A percentile compares a stretch with the other conserved stretches of the same genome.
These are phyloP conservation scores for Candida albicans DNA, from an alignment of 1,139 yeast species.

Conservation along the genomic window DNA sequence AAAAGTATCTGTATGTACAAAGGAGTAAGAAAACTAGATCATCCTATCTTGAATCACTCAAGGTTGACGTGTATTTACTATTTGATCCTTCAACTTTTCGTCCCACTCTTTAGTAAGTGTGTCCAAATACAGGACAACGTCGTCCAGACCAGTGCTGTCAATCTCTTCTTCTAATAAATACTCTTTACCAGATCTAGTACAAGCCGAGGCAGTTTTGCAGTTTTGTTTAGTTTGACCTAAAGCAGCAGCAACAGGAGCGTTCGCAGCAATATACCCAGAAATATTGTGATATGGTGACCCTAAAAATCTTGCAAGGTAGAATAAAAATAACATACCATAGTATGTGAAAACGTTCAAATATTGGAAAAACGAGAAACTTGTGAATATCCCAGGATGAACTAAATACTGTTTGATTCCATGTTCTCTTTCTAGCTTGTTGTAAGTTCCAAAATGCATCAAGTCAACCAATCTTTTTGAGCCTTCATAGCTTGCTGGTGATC, in stretches of 20 bases:
- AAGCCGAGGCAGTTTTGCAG: slow-evolving; percentile 74
- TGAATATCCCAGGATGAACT: slow-evolving; percentile 93
- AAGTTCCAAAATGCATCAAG: slow-evolving; percentile 73
- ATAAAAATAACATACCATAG: slow-evolving; percentile 80
- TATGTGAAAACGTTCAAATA: slow-evolving; percentile 75
- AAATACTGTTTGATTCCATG: slow-evolving; percentile 68
- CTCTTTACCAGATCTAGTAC: slow-evolving; percentile 62
- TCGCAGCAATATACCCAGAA: slow-evolving; percentile 85
- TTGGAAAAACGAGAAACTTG: slow-evolving; percentile 76
- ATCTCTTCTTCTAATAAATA: slow-evolving; percentile 55
- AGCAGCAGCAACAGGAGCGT: slow-evolving; percentile 60
- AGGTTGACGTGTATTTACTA: slow-evolving; percentile 50
- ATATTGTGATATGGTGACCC: slow-evolving; percentile 92
- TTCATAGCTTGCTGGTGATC: slow-evolving; percentile 73
- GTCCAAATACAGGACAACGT: slow-evolving; percentile 62
- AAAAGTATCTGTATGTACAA: slow-evolving; percentile 3
- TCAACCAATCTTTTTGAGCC: slow-evolving; percentile 91
- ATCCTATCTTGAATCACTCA: slow-evolving; percentile 6
- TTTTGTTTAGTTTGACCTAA: slow-evolving; percentile 44
- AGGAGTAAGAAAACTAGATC: background rate
- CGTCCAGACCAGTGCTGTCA: slow-evolving; percentile 63
- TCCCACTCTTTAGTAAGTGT: slow-evolving; percentile 57
- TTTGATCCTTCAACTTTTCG: slow-evolving; percentile 65
- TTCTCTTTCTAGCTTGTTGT: slow-evolving; percentile 42
- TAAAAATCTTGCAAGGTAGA: slow-evolving; percentile 75